These are phyloP conservation scores for Fragaria iinumae DNA, from an alignment of 306 rosid genomes.

Conservation along the genomic window DNA sequence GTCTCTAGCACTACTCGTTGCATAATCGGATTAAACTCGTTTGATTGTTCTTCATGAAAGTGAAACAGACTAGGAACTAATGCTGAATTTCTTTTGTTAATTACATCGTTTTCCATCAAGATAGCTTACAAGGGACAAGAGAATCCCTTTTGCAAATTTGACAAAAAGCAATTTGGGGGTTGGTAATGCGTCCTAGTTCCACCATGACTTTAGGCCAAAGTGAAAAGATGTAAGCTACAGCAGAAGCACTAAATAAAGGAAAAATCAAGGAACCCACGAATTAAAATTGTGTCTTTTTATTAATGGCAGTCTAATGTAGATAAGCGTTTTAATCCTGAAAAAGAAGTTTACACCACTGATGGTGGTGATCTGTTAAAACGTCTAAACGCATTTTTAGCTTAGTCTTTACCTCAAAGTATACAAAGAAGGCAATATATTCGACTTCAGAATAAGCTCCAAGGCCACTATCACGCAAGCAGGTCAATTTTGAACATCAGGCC, in stretches of 20 bases:
- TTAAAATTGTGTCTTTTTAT: not conserved
- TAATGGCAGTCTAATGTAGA: constrained; percentile 19
- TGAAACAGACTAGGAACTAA: not conserved
- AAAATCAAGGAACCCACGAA: constrained; percentile 13
- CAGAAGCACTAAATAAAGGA: constrained; percentile 27
- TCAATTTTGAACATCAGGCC: constrained; percentile 37
- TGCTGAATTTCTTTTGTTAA: constrained; percentile 16
- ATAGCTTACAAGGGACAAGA: constrained; percentile 23
- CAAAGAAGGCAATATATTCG: constrained; percentile 34
- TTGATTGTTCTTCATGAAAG: not conserved
- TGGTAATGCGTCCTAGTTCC: constrained; percentile 59
- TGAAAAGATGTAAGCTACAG: constrained; percentile 33
- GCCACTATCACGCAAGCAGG: constrained; percentile 63
- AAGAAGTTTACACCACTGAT: constrained; percentile 7
- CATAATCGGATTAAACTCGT: not conserved
- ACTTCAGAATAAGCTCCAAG: constrained; percentile 49
- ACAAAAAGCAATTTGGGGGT: constrained; percentile 31
- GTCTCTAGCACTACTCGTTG: no score
- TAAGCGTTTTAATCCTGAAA: constrained; percentile 28
- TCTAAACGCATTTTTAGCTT: constrained; percentile 42
- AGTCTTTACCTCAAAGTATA: constrained; percentile 76
- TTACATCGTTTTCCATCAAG: constrained; percentile 21
- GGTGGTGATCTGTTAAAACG: constrained; percentile 33
- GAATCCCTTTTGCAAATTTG: constrained; percentile 25
- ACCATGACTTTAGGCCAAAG: constrained; percentile 67